These are phyloP conservation scores for Trichophyton verrucosum DNA, from an alignment of 2,329 filamentous ascomycete genomes.

Conservation along the genomic window DNA sequence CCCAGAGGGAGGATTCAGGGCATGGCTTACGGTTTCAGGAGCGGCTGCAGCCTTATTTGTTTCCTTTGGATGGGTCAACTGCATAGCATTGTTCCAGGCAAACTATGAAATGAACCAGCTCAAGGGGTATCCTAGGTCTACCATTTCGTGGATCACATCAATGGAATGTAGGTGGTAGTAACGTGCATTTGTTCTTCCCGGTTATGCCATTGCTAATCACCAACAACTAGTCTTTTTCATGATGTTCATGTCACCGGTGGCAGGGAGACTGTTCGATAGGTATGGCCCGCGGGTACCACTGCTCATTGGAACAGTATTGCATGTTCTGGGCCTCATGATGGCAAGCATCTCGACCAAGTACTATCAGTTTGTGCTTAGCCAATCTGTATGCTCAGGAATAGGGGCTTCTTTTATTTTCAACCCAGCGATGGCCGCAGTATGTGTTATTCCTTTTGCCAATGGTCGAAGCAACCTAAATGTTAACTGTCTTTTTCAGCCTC, in stretches of 20 bases:
- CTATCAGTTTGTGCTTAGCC: slow-evolving; percentile 39
- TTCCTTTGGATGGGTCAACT: slow-evolving; percentile 41
- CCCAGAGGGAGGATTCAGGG: slow-evolving; percentile 10
- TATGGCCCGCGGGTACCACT: slow-evolving; percentile 48
- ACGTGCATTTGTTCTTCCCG: not conserved
- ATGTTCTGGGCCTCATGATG: slow-evolving; percentile 54
- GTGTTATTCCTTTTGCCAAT: slow-evolving; percentile 14
- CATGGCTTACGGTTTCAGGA: slow-evolving; percentile 38
- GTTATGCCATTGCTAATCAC: slow-evolving; percentile 38
- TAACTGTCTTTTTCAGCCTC: slow-evolving; percentile 27
- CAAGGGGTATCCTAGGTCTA: slow-evolving; percentile 38
- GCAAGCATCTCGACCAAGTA: slow-evolving; percentile 43
- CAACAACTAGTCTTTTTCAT: slow-evolving; percentile 1
- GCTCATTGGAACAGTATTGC: slow-evolving; percentile 38
- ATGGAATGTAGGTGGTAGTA: slow-evolving; percentile 2
- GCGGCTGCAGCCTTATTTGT: slow-evolving; percentile 37
- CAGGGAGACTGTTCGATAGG: slow-evolving; percentile 52
- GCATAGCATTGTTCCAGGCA: slow-evolving; percentile 44
- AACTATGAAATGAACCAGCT: slow-evolving; percentile 45
- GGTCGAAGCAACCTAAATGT: slow-evolving; percentile 27
- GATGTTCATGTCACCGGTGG: slow-evolving; percentile 39
- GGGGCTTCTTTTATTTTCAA: slow-evolving; percentile 41
- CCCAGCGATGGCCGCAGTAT: slow-evolving; percentile 26
- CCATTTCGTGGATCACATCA: slow-evolving; percentile 50
- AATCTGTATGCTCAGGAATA: slow-evolving; percentile 38